phyloP scores from a whole-genome alignment of 768 basidiomycete species.

The Mycena floridula region DNA sequence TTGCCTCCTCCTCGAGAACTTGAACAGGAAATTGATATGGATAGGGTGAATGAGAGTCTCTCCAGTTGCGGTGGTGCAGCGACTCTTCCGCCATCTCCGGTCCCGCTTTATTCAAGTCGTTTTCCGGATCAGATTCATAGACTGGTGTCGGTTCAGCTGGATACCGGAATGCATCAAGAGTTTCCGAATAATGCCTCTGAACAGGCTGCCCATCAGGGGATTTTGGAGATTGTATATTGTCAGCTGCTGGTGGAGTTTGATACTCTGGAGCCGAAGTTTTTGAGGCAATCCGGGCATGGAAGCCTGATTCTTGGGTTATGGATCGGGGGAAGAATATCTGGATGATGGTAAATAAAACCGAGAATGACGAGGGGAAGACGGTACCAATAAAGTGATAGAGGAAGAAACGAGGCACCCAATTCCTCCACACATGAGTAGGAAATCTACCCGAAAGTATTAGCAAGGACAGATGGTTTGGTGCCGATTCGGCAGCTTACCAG shows the following conservation, averaged over 20 bases:
- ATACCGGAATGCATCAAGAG: too few relatives aligned
- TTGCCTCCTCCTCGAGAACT: conserved; percentile 5
- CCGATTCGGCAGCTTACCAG: conserved; percentile 50
- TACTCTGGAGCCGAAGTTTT: too few relatives aligned
- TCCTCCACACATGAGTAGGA: conserved; percentile 63
- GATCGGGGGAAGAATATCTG: conserved; percentile 81
- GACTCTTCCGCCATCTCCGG: conserved; percentile 3
- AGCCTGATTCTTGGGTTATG: conserved; percentile 56
- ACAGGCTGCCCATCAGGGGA: too few relatives aligned
- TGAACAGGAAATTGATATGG: neutral
- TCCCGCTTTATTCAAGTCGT: neutral
- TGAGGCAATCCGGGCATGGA: conserved; percentile 38
- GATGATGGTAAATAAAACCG: conserved; percentile 30
- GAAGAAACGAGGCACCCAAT: conserved; percentile 78
- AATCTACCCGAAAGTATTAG: conserved; percentile 35
- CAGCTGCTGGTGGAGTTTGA: too few relatives aligned
- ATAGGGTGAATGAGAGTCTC: neutral
- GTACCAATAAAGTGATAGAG: conserved; percentile 70
- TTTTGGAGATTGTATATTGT: too few relatives aligned
- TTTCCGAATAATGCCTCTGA: too few relatives aligned
- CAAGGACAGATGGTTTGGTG: neutral
- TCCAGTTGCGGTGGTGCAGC: neutral
- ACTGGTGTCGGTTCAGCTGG: conserved; percentile 4
- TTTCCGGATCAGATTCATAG: neutral
- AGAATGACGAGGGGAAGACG: conserved; percentile 14